Base-by-base conservation (phyloP, 1,139 yeast species). In the Waltiozyma sp. region DNA sequence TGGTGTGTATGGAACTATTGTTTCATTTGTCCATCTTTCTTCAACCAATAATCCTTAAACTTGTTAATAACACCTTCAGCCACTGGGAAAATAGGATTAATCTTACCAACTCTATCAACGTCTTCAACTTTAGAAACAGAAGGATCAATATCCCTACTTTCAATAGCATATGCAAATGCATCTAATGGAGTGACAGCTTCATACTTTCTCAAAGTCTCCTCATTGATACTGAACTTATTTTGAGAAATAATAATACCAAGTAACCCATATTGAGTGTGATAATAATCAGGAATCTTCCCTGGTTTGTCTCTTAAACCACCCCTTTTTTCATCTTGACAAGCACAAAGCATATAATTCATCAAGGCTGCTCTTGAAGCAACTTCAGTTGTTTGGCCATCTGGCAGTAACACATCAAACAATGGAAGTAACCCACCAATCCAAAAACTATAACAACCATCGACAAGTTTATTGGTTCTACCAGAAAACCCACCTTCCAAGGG, bases 241-340 rank as follows among this genome's bases (percentile, higher is more conserved):
- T 86, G 91, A 6, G 82, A 70, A 37, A 77, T 68, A 38, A 94
- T 75, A 35, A 91, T 64, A 0, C 98, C 98, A 43, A 83, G 66
- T 3, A 89, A 63, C 0, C 81, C 77, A 58, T 91, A 93, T 59
- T 89, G 88, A 2, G 96, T 81, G 58, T 91, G 99, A 60, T 91
- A 93, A 43, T 81, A 83, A 59, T 91, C 99, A 0, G 93, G 78
- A 11, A 63, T 56, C 49, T 75, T 77, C 1, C 87, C 88, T 0
- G 98, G 98, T 58, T 91, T 93, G 59, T 91, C 99, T 41, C 80
- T 65, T 28, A 91, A 66, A 0, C 98, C 97, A 2, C 95, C 95
- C 3, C 49, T 51, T 6, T 61, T 57, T 1, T 53, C 56, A n/a
- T 59, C 53, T 60, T 91, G 98, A 47, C 95, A 78, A 57, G 96